Evolutionary conservation across 164 flowering plant species (phyloP).

Genomic region (Tetracentron sinense): DNA sequence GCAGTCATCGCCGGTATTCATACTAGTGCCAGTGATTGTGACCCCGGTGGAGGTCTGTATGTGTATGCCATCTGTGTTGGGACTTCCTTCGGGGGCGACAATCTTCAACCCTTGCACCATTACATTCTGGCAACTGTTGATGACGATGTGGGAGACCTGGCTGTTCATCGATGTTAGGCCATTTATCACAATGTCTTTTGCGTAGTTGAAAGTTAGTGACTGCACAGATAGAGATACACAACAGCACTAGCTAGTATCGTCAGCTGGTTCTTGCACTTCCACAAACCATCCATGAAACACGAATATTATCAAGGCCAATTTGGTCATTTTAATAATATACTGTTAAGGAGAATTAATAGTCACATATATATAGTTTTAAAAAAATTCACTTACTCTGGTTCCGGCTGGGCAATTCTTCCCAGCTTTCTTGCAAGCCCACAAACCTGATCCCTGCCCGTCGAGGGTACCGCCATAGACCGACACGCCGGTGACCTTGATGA

Average conservation of each 20-base stretch:
- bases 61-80: slow-evolving; percentile 37
- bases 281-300: not conserved
- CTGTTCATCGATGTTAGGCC: slow-evolving; percentile 30
- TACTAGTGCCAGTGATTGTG: slow-evolving; percentile 13
- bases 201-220: slow-evolving; percentile 18
- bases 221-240: not conserved
- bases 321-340: not conserved
- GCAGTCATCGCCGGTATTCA: slow-evolving; percentile 33
- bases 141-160: slow-evolving; percentile 21
- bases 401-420: slow-evolving; percentile 19
- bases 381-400: slow-evolving; percentile 18
- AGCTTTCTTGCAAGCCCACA: slow-evolving; percentile 26
- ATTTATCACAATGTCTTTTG: slow-evolving; percentile 17
- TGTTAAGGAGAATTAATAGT: not conserved
- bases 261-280: not conserved
- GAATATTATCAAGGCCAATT: not conserved
- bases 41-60: slow-evolving; percentile 20
- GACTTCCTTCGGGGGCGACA: slow-evolving; percentile 22
- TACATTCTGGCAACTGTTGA: slow-evolving; percentile 22
- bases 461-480: slow-evolving; percentile 21
- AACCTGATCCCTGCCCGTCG: slow-evolving; percentile 17
- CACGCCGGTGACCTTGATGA: slow-evolving; percentile 18
- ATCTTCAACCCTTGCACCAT: slow-evolving; percentile 17
- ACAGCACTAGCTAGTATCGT: not conserved
- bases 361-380: not conserved